These are phyloP conservation scores for Keithomyces neogunnii DNA, from an alignment of 2,329 filamentous ascomycete species.

Conservation along the genomic window DNA sequence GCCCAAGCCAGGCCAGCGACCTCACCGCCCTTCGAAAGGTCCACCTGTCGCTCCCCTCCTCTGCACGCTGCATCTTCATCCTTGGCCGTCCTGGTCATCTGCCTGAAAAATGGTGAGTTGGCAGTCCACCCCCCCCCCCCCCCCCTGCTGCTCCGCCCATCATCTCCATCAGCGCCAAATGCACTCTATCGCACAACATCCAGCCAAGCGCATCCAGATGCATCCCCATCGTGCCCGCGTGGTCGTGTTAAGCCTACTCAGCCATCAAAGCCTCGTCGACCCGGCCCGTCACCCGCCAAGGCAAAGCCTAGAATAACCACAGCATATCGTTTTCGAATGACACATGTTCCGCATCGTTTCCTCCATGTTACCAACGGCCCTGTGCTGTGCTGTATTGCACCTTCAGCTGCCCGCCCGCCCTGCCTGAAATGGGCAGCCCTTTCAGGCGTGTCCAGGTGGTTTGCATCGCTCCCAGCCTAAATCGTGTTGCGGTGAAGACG, in stretches of 20 bases:
- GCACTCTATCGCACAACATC: background rate
- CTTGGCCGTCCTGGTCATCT: constrained; percentile 24
- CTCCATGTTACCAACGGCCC: background rate
- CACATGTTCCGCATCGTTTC: background rate
- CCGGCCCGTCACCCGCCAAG: background rate
- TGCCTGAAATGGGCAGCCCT: background rate
- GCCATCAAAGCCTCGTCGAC: background rate
- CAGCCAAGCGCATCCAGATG: constrained; percentile 3
- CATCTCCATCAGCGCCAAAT: constrained; percentile 7
- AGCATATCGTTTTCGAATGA: background rate
- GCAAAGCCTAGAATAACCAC: background rate
- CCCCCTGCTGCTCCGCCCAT: constrained; percentile 5
- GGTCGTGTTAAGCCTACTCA: background rate
- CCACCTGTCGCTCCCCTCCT: background rate
- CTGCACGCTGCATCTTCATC: constrained; percentile 7
- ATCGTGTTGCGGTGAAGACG: constrained; percentile 4
- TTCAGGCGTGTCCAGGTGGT: background rate
- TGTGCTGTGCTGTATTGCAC: background rate
- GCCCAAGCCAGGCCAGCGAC: background rate
- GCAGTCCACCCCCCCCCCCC: constrained; percentile 15
- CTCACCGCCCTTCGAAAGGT: background rate
- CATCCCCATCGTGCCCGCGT: background rate
- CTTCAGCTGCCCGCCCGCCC: background rate
- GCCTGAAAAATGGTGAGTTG: constrained; percentile 26
- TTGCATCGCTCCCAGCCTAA: background rate